Percentiles rank a stretch among this genome's conserved stretches.
phyloP scores from a whole-genome alignment of 192 early-diverging fungal species.

The Mortierella claussenii region DNA sequence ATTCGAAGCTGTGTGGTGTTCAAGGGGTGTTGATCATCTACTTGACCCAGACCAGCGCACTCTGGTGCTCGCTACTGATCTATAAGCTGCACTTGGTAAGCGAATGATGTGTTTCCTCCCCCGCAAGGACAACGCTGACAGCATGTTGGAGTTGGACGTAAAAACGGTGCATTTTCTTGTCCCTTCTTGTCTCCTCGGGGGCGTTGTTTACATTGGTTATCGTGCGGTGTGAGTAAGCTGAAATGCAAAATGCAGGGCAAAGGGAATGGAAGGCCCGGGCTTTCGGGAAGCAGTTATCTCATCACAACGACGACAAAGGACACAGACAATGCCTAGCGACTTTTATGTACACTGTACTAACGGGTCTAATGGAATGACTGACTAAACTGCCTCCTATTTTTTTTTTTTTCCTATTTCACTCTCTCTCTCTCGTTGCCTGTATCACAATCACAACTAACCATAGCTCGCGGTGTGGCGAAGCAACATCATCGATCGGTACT shows the following conservation, averaged over 20 bases:
- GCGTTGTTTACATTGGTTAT: background rate
- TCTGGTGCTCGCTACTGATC: conserved; percentile 48
- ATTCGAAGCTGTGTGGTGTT: conserved; percentile 31
- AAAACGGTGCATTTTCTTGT: too few species aligned
- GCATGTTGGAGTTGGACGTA: too few species aligned
- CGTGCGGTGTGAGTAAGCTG: background rate
- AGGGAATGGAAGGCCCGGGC: too few species aligned
- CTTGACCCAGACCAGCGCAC: conserved; percentile 33
- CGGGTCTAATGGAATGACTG: too few species aligned
- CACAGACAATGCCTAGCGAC: too few species aligned
- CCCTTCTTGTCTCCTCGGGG: background rate
- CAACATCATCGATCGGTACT: conserved; percentile 42
- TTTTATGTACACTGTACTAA: too few species aligned
- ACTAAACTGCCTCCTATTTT: background rate
- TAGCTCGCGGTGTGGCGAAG: conserved; percentile 45
- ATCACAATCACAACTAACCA: background rate
- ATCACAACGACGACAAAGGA: too few species aligned
- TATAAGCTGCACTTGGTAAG: conserved; percentile 51
- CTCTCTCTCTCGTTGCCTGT: background rate
- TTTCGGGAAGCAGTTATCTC: too few species aligned
- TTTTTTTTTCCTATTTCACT: background rate
- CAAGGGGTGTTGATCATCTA: conserved; percentile 49
- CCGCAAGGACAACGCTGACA: too few species aligned
- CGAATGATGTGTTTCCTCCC: too few species aligned
- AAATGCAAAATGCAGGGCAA: too few species aligned